Percentiles rank a stretch among this genome's conserved stretches.
These are phyloP conservation scores for Tetracladium maxilliforme DNA, from an alignment of 2,329 filamentous ascomycete species.

Conservation along the genomic window DNA sequence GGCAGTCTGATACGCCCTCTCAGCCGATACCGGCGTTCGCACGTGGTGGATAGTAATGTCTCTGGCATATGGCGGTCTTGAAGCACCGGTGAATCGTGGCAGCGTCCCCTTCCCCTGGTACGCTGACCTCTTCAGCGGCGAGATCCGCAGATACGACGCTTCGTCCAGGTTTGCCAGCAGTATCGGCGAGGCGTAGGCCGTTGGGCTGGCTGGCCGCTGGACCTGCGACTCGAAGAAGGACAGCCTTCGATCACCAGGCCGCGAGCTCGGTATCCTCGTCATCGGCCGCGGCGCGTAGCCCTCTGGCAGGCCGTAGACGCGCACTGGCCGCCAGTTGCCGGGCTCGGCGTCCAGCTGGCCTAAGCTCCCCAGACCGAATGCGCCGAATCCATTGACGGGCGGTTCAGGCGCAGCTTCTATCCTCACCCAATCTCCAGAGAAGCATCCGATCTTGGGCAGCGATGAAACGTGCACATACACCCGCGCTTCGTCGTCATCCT, in stretches of 20 bases:
- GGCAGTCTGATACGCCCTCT: slow-evolving; percentile 71
- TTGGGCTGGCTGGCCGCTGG: slow-evolving; percentile 38
- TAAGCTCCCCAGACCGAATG: slow-evolving; percentile 53
- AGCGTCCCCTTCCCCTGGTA: slow-evolving; percentile 35
- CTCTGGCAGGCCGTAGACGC: slow-evolving; percentile 80
- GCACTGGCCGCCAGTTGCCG: slow-evolving; percentile 64
- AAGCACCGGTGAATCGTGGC: slow-evolving; percentile 38
- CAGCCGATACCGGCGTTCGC: slow-evolving; percentile 75
- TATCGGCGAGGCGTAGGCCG: slow-evolving; percentile 69
- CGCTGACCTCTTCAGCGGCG: slow-evolving; percentile 42
- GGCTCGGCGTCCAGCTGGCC: slow-evolving; percentile 47
- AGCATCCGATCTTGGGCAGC: slow-evolving; percentile 81
- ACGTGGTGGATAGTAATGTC: slow-evolving; percentile 85
- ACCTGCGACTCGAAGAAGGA: slow-evolving; percentile 59
- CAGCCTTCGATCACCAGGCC: slow-evolving; percentile 31
- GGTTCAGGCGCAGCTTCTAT: slow-evolving; percentile 67
- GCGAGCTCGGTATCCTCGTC: slow-evolving; percentile 42
- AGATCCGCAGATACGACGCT: slow-evolving; percentile 65
- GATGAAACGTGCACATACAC: slow-evolving; percentile 84
- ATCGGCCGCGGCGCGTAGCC: slow-evolving; percentile 47
- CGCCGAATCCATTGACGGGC: slow-evolving; percentile 46
- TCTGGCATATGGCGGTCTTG: slow-evolving; percentile 41
- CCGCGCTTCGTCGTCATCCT: slow-evolving; percentile 78
- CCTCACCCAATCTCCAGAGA: slow-evolving; percentile 93
- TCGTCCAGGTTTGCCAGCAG: slow-evolving; percentile 74